Conservation (phyloP, 192 early-diverging fungal genomes). For the Coemansia sp. region DNA sequence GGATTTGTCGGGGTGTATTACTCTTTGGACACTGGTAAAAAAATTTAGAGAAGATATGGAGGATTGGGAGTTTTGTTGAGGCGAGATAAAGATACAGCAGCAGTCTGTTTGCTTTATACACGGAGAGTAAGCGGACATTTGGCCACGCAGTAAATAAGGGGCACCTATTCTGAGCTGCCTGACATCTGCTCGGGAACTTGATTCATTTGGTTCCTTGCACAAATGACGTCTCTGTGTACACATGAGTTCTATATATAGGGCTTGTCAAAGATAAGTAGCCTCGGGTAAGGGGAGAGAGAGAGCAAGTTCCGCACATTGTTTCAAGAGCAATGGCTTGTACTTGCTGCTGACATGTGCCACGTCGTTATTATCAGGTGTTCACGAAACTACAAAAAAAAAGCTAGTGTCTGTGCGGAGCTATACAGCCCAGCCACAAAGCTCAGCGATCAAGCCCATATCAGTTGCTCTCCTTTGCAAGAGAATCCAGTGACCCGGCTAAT, state of each 20-base stretch:
- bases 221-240: not conserved
- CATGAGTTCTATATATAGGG: conserved; percentile 7
- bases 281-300: not conserved
- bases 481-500: not conserved
- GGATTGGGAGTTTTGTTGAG: not conserved
- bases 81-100: not conserved
- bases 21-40: not conserved
- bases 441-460: not conserved
- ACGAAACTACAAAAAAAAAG: not conserved
- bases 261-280: not conserved
- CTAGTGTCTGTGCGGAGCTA: not conserved
- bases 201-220: not conserved
- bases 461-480: not conserved
- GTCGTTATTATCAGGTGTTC: not conserved
- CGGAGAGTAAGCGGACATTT: not conserved
- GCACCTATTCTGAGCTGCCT: not conserved
- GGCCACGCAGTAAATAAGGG: not conserved
- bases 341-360: not conserved
- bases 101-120: not conserved
- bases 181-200: not conserved
- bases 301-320: conserved; percentile 6
- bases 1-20: not conserved
- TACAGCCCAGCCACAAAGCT: not conserved
- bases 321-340: not conserved
- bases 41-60: not conserved